Evolutionary conservation across 768 basidiomycete genomes (phyloP), one percentile per base, ranked within the genome.

Genomic region (Boletus sp.): DNA sequence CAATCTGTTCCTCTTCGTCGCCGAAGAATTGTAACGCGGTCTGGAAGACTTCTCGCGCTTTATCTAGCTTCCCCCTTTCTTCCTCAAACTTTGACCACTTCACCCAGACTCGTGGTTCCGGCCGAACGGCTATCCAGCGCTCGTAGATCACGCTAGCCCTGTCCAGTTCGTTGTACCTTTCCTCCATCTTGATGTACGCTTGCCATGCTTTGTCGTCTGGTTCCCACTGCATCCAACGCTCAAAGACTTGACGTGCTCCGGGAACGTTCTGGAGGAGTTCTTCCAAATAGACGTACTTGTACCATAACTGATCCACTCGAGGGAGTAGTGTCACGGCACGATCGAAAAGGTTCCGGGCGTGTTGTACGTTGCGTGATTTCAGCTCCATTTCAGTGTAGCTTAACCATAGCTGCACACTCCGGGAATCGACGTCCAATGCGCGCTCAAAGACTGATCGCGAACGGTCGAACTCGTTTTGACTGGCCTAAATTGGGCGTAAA

Each of bases 171-270:
- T 86, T 79, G 70, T 98, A 99, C 50, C 97, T 83, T 68, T 89
- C 86, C 76, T 99, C 97, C 71, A 98, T 80, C 77, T 99, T 98
- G 80, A 98, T 92, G 74, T 96, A 98, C n/a, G 94, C 93, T 69
- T 94, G 92, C 96, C 96, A 99, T 4, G 96, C 94, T 78, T 98
- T 98, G 83, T 98, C 97, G 66, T 98, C 95, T 1, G 97, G 97
- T 70, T 98, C 97, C 97, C 97, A 98, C 62, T 92, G 84, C 94
- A 98, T 96, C 97, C 97, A 99, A 46, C 97, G 84, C 73, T 99
- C 97, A 60, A 98, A 99, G 54, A 98, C 93, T 70, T 98, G 96
- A 9, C 97, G 86, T 2, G 95, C 94, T 39, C 97, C 97, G 1
- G 95, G 85, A 33, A 99, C 88, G 67, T 99, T 98, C 66, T 95